Percentiles rank a stretch among this genome's conserved stretches.
These are phyloP conservation scores for Naganishia cerealis DNA, from an alignment of 1,284 basidiomycete genomes.

Conservation along the genomic window DNA sequence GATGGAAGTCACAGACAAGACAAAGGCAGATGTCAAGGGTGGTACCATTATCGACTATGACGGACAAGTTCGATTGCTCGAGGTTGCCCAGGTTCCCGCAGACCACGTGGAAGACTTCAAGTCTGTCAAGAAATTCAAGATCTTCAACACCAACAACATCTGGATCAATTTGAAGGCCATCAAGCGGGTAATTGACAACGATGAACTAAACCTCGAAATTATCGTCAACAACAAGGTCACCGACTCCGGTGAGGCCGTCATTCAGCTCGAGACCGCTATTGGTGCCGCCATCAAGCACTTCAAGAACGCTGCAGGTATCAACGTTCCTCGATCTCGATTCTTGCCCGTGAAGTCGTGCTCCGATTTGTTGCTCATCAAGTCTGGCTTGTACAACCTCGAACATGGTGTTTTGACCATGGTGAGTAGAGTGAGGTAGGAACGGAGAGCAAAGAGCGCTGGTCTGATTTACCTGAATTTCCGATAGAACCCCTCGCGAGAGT, in stretches of 20 bases:
- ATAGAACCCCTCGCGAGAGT: conserved; percentile 76
- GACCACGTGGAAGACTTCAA: conserved; percentile 67
- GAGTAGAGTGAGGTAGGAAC: background rate
- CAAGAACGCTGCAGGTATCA: conserved; percentile 90
- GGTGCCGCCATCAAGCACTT: conserved; percentile 99
- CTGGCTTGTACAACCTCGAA: conserved; percentile 90
- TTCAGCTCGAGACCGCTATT: conserved; percentile 92
- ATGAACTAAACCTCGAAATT: conserved; percentile 77
- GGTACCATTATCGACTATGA: conserved; percentile 98
- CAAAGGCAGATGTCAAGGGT: conserved; percentile 99
- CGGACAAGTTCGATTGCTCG: conserved; percentile 87
- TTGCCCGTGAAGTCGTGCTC: conserved; percentile 84
- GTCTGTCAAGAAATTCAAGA: conserved; percentile 79
- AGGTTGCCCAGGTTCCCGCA: conserved; percentile 96
- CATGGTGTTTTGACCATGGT: conserved; percentile 89
- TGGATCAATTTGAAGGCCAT: conserved; percentile 86
- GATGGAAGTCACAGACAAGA: conserved; percentile 99
- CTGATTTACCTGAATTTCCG: background rate
- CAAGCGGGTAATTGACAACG: conserved; percentile 90
- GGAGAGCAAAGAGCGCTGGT: background rate
- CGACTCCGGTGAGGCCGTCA: conserved; percentile 83
- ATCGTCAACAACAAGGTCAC: conserved; percentile 86
- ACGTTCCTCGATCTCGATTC: conserved; percentile 96
- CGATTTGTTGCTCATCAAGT: conserved; percentile 86
- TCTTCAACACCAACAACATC: conserved; percentile 66